Evolutionary conservation across 1,139 yeast genomes (phyloP), one percentile per base, ranked within the genome.

Genomic region (Meyerozyma sp.): DNA sequence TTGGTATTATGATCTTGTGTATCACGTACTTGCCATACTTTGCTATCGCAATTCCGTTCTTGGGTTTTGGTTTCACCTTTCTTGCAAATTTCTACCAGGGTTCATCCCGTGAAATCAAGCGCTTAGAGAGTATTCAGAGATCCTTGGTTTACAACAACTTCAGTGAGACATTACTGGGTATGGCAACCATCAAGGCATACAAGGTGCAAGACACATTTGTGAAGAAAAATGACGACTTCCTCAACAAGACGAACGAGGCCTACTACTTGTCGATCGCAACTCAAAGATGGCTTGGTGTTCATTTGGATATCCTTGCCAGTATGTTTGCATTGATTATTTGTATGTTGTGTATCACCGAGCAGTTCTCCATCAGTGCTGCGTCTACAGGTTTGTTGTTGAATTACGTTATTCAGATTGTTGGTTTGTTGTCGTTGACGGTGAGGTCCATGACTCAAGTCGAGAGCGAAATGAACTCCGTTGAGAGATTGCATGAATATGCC

Each of bases 401-500:
- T 1, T 82, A 80, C 58, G 75, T 78, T 18, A 61, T 79, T 41
- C 73, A 70, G 45, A 66, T 80, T 43, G 73, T 81, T 2, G 72
- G 75, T 30, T 65, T 69, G 44, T 65, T 81, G 47, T 65, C 77
- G 4, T 58, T 76, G 59, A 62, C 77, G 45, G 61, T 80, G 41
- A 66, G 81, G 57, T 68, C 82, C 4, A 63, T 70, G 47, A 85
- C 95, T 1, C 82, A 81, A 56, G 78, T 84, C 27, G 95, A 88
- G 59, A 87, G 85, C 62, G 84, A 84, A 56, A 77, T 88, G 89
- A 86, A 85, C 56, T 81, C 94, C 7, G 93, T 83, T n/a, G 96
- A 89, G 65, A 76, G 96, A 58, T 63, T 89, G 42, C 74, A 79
- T 48, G 77, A 82, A 45, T 87, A 87, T 61, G 93, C 91, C 0